Evolutionary conservation across 768 basidiomycete species (phyloP).

Genomic region (Glaciozyma martinii): DNA sequence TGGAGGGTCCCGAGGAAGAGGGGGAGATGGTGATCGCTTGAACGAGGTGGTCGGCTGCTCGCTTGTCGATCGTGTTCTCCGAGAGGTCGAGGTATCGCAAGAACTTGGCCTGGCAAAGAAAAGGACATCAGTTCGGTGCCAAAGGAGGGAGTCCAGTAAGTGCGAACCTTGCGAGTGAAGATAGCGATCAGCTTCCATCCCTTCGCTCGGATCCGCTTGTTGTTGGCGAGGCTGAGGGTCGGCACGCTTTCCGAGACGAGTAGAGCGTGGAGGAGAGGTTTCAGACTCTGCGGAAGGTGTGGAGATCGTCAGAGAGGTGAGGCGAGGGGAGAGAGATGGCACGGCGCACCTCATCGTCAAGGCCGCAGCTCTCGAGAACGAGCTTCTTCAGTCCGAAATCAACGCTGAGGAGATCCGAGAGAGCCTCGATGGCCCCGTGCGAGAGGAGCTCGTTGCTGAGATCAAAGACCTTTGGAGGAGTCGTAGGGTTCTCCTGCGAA

Average conservation of each 20-base stretch:
- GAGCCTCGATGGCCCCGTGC: slow-evolving; percentile 58
- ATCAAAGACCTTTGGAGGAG: slow-evolving; percentile 61
- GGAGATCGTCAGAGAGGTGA: slow-evolving; percentile 1
- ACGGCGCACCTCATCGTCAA: slow-evolving; percentile 64
- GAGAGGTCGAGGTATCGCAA: slow-evolving; percentile 85
- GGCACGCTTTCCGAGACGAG: slow-evolving; percentile 72
- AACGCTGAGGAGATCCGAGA: slow-evolving; percentile 83
- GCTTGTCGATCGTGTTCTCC: slow-evolving; percentile 74
- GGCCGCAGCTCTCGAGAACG: slow-evolving; percentile 72
- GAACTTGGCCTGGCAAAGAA: slow-evolving; percentile 51
- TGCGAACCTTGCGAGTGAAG: slow-evolving; percentile 62
- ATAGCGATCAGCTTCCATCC: slow-evolving; percentile 73
- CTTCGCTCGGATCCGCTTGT: slow-evolving; percentile 63
- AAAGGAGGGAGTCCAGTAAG: neutral
- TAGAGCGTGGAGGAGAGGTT: slow-evolving; percentile 80
- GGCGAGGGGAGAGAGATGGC: neutral
- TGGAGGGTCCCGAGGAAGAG: neutral
- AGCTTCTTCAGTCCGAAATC: slow-evolving; percentile 88
- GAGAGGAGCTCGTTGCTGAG: slow-evolving; percentile 71
- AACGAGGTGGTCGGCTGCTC: slow-evolving; percentile 70
- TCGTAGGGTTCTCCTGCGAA: slow-evolving; percentile 37
- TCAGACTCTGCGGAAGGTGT: slow-evolving; percentile 52
- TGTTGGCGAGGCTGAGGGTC: slow-evolving; percentile 76
- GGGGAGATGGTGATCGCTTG: slow-evolving; percentile 49
- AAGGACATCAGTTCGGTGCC: neutral